Percentiles rank a stretch among this genome's conserved stretches.
These are phyloP conservation scores for Cryptococcus depauperatus DNA, from an alignment of 1,284 basidiomycete species.

Conservation along the genomic window DNA sequence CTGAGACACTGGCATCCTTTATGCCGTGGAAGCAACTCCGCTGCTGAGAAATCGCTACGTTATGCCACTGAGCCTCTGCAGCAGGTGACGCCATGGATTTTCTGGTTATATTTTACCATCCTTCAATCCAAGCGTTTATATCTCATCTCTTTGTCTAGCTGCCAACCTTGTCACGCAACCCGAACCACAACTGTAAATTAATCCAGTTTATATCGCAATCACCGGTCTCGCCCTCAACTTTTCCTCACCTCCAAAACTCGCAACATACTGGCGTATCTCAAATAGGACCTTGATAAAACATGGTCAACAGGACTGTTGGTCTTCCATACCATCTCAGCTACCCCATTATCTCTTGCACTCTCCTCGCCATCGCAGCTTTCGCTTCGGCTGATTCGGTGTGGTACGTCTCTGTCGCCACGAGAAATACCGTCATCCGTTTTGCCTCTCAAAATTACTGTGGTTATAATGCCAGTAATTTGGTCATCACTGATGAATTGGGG, in stretches of 20 bases:
- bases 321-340: constrained; percentile 33
- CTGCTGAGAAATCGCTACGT: too few relatives aligned
- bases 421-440: constrained; percentile 21
- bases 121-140: too few relatives aligned
- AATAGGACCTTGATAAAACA: constrained; percentile 11
- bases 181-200: too few relatives aligned
- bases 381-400: constrained; percentile 28
- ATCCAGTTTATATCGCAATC: too few relatives aligned
- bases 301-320: constrained; percentile 24
- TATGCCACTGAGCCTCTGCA: too few relatives aligned
- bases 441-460: constrained; percentile 31
- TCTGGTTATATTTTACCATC: too few relatives aligned
- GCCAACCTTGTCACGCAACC: too few relatives aligned
- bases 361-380: constrained; percentile 31
- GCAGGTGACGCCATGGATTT: too few relatives aligned
- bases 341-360: constrained; percentile 23
- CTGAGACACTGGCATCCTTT: too few relatives aligned
- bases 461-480: constrained; percentile 31
- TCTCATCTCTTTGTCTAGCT: too few relatives aligned
- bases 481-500: constrained; percentile 24
- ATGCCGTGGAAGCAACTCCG: too few relatives aligned
- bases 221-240: background rate
- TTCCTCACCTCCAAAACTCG: background rate
- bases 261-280: background rate
- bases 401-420: constrained; percentile 26